These are phyloP conservation scores for Micractinium conductrix DNA, from an alignment of 139 green algal genomes.

Conservation along the genomic window DNA sequence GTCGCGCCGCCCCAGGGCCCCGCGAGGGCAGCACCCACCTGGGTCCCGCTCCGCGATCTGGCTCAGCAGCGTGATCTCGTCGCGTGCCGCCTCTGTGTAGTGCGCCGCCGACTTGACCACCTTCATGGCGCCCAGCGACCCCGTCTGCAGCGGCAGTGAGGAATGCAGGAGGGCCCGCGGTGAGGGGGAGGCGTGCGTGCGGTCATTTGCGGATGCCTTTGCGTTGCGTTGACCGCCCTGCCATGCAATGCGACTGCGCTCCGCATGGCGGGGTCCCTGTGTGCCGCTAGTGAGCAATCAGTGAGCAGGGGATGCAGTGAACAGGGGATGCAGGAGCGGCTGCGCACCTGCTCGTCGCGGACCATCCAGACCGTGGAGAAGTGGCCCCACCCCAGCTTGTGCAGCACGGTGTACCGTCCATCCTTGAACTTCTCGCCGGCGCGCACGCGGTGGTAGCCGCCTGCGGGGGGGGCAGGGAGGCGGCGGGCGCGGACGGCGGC, in stretches of 20 bases:
- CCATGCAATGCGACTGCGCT: too few species aligned
- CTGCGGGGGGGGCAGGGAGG: slow-evolving; percentile 48
- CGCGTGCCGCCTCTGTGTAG: slow-evolving; percentile 97
- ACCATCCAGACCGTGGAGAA: slow-evolving; percentile 99
- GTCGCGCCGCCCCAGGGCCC: too few species aligned
- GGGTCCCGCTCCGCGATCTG: slow-evolving; percentile 70
- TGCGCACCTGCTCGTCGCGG: slow-evolving; percentile 58
- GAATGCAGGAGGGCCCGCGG: too few species aligned
- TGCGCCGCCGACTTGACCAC: slow-evolving; percentile 95
- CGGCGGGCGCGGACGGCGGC: too few species aligned
- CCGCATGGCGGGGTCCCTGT: too few species aligned
- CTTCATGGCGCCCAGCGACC: slow-evolving; percentile 54
- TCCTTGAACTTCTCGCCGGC: slow-evolving; percentile 91
- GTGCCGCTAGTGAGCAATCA: too few species aligned
- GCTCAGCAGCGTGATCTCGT: slow-evolving; percentile 93
- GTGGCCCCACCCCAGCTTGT: slow-evolving; percentile 99
- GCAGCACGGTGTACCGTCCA: slow-evolving; percentile 90
- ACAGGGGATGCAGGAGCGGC: too few species aligned
- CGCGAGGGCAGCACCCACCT: too few species aligned
- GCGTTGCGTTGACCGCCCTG: too few species aligned
- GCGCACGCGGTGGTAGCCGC: slow-evolving; percentile 94
- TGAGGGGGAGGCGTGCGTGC: too few species aligned
- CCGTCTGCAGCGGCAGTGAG: slow-evolving; percentile 12
- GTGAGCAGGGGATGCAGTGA: too few species aligned
- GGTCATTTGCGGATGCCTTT: too few species aligned